These are phyloP conservation scores for Botrytis medusae DNA, from an alignment of 2,329 filamentous ascomycete species.

Conservation along the genomic window DNA sequence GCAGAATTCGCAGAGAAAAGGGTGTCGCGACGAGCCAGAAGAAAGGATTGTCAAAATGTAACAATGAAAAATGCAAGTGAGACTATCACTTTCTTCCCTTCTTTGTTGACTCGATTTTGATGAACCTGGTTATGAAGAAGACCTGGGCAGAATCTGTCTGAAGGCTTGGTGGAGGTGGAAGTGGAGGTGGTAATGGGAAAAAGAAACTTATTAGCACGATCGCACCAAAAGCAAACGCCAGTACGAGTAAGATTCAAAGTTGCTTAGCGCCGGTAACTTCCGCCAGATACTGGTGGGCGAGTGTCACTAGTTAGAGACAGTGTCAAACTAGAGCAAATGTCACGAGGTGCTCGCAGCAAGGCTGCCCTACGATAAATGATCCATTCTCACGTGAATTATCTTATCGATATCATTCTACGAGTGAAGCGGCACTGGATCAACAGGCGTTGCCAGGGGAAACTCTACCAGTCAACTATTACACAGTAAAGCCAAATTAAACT, in stretches of 20 bases:
- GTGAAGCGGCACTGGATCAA: neutral
- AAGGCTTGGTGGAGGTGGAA: neutral
- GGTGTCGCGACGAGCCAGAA: conserved; percentile 3
- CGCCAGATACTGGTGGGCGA: neutral
- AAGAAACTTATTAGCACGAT: conserved; percentile 9
- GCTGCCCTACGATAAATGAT: neutral
- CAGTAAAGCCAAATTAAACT: conserved; percentile 6
- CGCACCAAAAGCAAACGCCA: neutral
- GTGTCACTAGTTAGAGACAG: neutral
- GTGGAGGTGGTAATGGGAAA: neutral
- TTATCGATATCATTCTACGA: neutral
- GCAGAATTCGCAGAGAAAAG: neutral
- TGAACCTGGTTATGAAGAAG: neutral
- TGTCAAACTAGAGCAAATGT: neutral
- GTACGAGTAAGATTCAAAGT: neutral
- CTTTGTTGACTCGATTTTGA: neutral
- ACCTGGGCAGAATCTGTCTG: neutral
- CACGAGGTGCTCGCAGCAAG: neutral
- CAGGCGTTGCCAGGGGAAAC: conserved; percentile 21
- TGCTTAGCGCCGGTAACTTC: conserved; percentile 1
- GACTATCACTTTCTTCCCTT: conserved; percentile 17
- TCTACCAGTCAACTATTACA: neutral
- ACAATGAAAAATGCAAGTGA: conserved; percentile 13
- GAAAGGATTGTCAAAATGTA: conserved; percentile 5
- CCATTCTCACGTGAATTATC: neutral